These are phyloP conservation scores for Penicillium parvum DNA, from an alignment of 495 filamentous ascomycete genomes.

Conservation along the genomic window DNA sequence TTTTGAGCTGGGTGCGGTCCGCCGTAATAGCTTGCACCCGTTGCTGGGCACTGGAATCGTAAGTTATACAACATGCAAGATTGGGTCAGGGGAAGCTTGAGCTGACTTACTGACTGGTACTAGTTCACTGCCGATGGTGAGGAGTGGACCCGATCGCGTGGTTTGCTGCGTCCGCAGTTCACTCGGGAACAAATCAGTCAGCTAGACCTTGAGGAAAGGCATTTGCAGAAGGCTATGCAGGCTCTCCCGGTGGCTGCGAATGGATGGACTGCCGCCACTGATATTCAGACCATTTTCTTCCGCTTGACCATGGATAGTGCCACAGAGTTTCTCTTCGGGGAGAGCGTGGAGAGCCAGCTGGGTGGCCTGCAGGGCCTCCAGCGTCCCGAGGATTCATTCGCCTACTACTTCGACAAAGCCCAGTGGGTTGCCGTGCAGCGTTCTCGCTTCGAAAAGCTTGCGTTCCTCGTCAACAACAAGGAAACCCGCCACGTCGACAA, in stretches of 20 bases:
- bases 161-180: slow-evolving; percentile 54
- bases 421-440: slow-evolving; percentile 35
- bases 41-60: slow-evolving; percentile 47
- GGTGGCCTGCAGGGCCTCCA: slow-evolving; percentile 22
- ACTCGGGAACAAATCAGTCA: slow-evolving; percentile 48
- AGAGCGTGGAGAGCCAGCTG: slow-evolving; percentile 45
- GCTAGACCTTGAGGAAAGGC: slow-evolving; percentile 48
- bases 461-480: slow-evolving; percentile 46
- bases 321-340: slow-evolving; percentile 65
- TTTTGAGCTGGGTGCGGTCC: slow-evolving; percentile 38
- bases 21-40: slow-evolving; percentile 32
- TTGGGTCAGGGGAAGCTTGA: not conserved
- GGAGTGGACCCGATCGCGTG: slow-evolving; percentile 50
- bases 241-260: slow-evolving; percentile 30
- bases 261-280: slow-evolving; percentile 44
- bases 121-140: slow-evolving; percentile 49
- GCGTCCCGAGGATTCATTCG: slow-evolving; percentile 32
- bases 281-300: slow-evolving; percentile 60
- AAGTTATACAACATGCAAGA: slow-evolving; percentile 11
- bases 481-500: slow-evolving; percentile 39
- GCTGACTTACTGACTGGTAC: not conserved
- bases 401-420: slow-evolving; percentile 38
- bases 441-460: slow-evolving; percentile 48
- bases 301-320: slow-evolving; percentile 62
- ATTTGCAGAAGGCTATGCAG: slow-evolving; percentile 43